These are phyloP conservation scores for Sicyos edulis DNA, from an alignment of 306 rosid species.

Conservation along the genomic window DNA sequence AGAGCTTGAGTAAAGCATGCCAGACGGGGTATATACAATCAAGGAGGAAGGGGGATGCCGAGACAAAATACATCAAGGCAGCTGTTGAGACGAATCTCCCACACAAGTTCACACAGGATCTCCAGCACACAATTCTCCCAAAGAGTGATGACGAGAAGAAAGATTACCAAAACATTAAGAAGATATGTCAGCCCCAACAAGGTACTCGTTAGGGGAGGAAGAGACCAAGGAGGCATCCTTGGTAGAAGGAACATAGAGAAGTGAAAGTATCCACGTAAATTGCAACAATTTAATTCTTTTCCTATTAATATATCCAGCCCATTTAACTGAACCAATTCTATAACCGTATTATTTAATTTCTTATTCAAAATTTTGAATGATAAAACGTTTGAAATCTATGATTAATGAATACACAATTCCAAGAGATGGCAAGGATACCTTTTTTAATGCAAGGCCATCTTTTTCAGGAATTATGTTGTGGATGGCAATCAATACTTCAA, in stretches of 20 bases:
- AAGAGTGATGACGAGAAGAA: neutral
- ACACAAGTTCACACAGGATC: too few species aligned
- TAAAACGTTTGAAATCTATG: neutral
- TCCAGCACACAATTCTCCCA: neutral
- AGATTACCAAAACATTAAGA: neutral
- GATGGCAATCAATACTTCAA: conserved; percentile 92
- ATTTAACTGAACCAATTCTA: neutral
- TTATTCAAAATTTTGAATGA: neutral
- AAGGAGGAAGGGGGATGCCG: too few species aligned
- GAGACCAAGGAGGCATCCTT: neutral
- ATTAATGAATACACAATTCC: conserved; percentile 8
- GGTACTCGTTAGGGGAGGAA: neutral
- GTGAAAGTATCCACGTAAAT: neutral
- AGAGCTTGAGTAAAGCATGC: too few species aligned
- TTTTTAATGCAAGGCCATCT: conserved; percentile 81
- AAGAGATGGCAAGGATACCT: conserved; percentile 45
- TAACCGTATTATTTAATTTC: neutral
- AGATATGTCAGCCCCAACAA: neutral
- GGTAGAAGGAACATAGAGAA: neutral
- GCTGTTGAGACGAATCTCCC: too few species aligned
- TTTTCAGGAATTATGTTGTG: conserved; percentile 86
- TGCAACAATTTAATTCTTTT: neutral
- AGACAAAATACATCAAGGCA: too few species aligned
- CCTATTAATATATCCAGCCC: neutral
- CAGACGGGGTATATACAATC: too few species aligned